Evolutionary conservation across 306 rosid genomes (phyloP), one percentile per base, ranked within the genome.

Genomic region (Styphnolobium japonicum): DNA sequence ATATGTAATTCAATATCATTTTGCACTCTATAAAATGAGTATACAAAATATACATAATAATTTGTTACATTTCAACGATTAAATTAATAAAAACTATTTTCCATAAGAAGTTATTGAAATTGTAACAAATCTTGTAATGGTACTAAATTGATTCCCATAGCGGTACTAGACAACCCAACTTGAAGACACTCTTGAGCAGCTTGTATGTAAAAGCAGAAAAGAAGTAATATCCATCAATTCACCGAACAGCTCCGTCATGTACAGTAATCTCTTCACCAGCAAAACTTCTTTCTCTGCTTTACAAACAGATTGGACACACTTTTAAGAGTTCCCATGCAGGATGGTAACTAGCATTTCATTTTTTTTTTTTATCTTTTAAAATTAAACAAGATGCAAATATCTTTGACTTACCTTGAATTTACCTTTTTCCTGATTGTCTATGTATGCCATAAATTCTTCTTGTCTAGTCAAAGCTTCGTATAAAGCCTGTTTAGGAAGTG

Each of bases 371-470:
- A 67, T 31, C 9, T 63, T 61, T 49, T 12, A 6, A 67, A 61
- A 29, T 18, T 45, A 58, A 34, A 70, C n/a, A 42, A 42, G 66
- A 64, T 34, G 52, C 43, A 52, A 80, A 76, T 63, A 60, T 64
- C 6, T 46, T 76, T 4, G 37, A 76, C 86, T 80, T 77, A 90
- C 97, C 85, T 49, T 82, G n/a, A 83, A 62, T 81, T 80, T 85
- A 18, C 87, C 84, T 71, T 81, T 85, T 78, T 90, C 92, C 83
- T 76, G 89, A 51, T 88, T 71, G 66, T 93, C 98, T n/a, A 93
- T 76, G 70, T 88, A 92, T 33, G 92, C 97, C 55, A 91, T 89
- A 73, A 93, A 93, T 82, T 93, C 98, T 85, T 91, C 98, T 87
- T 91, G 98, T 81, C 83, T 87, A 77, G 90, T 90, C 84, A 93